Conservation (phyloP, 345 rosid species). For the Conringia planisiliqua region DNA sequence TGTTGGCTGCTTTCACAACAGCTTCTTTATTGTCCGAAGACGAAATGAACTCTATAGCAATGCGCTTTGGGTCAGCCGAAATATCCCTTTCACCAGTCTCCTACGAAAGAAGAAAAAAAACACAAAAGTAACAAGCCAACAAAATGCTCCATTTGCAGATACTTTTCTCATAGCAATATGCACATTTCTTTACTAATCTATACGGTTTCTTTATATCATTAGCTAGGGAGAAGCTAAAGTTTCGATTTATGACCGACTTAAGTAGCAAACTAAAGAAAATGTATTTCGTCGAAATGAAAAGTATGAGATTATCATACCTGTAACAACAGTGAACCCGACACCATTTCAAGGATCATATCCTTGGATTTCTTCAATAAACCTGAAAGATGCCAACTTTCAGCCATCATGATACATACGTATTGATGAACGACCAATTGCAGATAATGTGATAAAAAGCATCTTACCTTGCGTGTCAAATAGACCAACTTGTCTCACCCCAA, state of each 20-base stretch:
- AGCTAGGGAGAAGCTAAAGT: neutral
- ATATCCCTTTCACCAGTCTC: slow-evolving; percentile 41
- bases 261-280: neutral
- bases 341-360: slow-evolving; percentile 50
- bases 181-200: neutral
- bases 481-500: slow-evolving; percentile 69
- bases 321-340: slow-evolving; percentile 38
- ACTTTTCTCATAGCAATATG: neutral
- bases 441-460: neutral
- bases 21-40: slow-evolving; percentile 80
- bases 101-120: slow-evolving; percentile 32
- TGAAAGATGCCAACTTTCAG: slow-evolving; percentile 27
- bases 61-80: slow-evolving; percentile 25
- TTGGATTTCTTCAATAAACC: slow-evolving; percentile 83
- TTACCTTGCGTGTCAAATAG: slow-evolving; percentile 80
- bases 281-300: neutral
- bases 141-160: neutral
- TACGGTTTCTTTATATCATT: neutral
- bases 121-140: neutral
- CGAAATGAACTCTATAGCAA: slow-evolving; percentile 68
- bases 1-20: slow-evolving; percentile 76
- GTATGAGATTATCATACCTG: slow-evolving; percentile 23
- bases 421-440: neutral
- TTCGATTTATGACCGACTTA: neutral
- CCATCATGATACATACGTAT: neutral